Percentiles rank a stretch among this genome's conserved stretches.
Conservation (phyloP, 192 early-diverging fungal genomes). For the Coemansia sp. region DNA sequence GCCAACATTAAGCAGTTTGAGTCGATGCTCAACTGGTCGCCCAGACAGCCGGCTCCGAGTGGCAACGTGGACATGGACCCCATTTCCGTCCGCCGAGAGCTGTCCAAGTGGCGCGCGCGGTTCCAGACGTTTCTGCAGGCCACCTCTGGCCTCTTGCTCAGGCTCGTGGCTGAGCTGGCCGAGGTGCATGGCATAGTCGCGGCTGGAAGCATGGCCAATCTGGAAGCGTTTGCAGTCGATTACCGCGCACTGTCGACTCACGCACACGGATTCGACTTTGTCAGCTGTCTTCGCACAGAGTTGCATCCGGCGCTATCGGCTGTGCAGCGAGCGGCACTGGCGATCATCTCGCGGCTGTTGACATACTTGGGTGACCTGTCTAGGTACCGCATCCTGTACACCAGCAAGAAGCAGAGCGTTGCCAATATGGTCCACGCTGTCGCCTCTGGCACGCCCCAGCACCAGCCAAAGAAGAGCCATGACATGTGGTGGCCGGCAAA, state of each 20-base stretch:
- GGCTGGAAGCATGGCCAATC: background rate
- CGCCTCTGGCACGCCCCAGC: background rate
- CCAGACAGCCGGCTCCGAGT: background rate
- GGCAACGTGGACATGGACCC: background rate
- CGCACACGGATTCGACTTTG: conserved; percentile 29
- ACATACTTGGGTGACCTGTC: conserved; percentile 45
- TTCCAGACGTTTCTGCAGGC: conserved; percentile 40
- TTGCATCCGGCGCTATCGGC: conserved; percentile 24
- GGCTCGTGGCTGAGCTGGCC: conserved; percentile 35
- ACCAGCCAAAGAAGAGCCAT: background rate
- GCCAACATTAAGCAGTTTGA: conserved; percentile 36
- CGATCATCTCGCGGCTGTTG: conserved; percentile 27
- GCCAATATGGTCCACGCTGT: background rate
- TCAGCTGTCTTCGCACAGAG: conserved; percentile 25
- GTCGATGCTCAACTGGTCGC: conserved; percentile 7
- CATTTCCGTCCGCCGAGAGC: conserved; percentile 14
- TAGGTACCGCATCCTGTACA: conserved; percentile 36
- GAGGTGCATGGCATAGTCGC: conserved; percentile 26
- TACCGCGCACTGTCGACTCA: conserved; percentile 29
- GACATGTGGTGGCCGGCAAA: conserved; percentile 43
- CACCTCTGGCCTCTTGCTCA: conserved; percentile 23
- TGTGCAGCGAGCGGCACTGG: conserved; percentile 27
- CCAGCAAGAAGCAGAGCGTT: conserved; percentile 18
- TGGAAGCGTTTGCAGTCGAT: conserved; percentile 22
- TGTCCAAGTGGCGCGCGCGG: conserved; percentile 35